Percentiles rank a stretch among this genome's conserved stretches.
Conservation (phyloP, 2,329 filamentous ascomycete species). For the Pestalotiopsis sp. region DNA sequence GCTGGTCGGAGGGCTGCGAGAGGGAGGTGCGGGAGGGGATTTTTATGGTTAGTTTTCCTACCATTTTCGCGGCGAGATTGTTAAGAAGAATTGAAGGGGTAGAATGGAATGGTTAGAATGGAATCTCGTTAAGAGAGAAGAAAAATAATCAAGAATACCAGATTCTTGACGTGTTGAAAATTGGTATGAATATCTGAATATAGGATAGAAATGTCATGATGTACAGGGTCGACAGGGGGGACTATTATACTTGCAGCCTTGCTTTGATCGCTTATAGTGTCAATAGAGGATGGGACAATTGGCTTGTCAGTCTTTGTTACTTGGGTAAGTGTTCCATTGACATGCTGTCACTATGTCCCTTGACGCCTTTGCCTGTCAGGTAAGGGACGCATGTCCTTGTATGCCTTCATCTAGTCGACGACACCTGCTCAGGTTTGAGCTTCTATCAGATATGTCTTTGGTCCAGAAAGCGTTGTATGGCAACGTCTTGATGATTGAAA, state of each 20-base stretch:
- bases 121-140: neutral
- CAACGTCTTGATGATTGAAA: too few relatives aligned
- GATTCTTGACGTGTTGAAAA: neutral
- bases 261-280: neutral
- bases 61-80: neutral
- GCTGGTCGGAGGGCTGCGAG: neutral
- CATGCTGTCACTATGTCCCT: neutral
- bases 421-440: neutral
- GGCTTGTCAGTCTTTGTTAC: neutral
- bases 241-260: neutral
- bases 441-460: too few relatives aligned
- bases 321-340: neutral
- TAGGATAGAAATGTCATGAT: neutral
- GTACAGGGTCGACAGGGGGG: neutral
- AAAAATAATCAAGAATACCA: slow-evolving; percentile 2
- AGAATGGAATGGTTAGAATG: neutral
- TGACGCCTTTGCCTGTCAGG: neutral
- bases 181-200: neutral
- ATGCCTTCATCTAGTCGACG: fast-evolving
- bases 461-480: too few relatives aligned
- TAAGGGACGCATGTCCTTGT: neutral
- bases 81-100: neutral
- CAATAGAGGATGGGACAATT: neutral
- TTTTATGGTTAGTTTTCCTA: neutral
- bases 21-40: neutral